Conservation (phyloP, 73 alveolate species). For the Blepharisma japonicum region DNA sequence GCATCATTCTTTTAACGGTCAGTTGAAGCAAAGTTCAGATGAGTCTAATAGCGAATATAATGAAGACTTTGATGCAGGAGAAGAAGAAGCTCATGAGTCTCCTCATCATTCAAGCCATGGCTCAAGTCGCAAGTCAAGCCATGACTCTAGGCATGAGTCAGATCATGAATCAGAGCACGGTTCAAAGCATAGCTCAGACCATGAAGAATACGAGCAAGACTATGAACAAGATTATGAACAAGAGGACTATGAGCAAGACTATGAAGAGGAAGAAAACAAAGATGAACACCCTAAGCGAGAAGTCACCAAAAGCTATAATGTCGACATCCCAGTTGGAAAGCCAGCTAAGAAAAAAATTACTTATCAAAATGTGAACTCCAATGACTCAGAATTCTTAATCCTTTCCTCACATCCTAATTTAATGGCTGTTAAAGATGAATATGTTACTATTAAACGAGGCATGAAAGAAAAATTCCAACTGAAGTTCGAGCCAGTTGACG, state of each 20-base stretch:
- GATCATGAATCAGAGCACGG: not conserved
- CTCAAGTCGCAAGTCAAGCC: not conserved
- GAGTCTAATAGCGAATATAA: not conserved
- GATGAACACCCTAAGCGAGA: not conserved
- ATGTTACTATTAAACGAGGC: constrained; percentile 13
- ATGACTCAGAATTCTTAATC: not conserved
- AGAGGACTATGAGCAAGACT: not conserved
- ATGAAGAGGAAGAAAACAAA: not conserved
- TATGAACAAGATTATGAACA: not conserved
- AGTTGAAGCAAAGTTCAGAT: not conserved
- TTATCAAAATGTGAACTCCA: not conserved
- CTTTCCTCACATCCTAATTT: not conserved
- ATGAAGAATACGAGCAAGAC: not conserved
- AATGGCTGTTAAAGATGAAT: constrained; percentile 16
- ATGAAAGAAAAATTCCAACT: constrained; percentile 24
- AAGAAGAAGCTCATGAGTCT: not conserved
- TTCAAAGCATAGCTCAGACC: not conserved
- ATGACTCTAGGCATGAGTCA: not conserved
- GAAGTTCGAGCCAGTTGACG: constrained; percentile 26
- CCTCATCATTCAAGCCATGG: not conserved
- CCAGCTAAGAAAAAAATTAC: constrained; percentile 15
- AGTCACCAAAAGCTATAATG: constrained; percentile 10
- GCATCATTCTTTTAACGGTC: not conserved
- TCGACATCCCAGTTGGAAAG: not conserved
- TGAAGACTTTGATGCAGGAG: not conserved